phyloP scores from a whole-genome alignment of 202 grass and related monocot species.

The Schoenoplectus tabernaemontani region DNA sequence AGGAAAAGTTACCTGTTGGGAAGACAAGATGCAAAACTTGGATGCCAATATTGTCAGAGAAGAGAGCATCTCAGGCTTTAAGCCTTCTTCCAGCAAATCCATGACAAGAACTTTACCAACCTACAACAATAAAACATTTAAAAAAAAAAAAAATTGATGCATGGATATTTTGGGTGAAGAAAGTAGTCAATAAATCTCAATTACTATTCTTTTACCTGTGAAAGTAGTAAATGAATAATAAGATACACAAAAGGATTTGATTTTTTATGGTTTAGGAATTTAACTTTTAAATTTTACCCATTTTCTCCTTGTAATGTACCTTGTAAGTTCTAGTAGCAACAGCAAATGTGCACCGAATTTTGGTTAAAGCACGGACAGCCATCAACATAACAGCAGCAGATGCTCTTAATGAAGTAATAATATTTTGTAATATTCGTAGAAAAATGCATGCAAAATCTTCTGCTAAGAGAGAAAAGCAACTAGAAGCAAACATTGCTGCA shows the following conservation, averaged over 20 bases:
- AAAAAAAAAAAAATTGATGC: not conserved
- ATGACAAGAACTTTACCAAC: constrained; percentile 52
- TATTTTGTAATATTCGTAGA: constrained; percentile 41
- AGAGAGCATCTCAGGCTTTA: constrained; percentile 64
- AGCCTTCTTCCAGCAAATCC: constrained; percentile 39
- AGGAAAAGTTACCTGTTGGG: constrained; percentile 43
- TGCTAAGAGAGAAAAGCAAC: constrained; percentile 56
- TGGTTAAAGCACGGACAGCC: constrained; percentile 56
- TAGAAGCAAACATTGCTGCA: constrained; percentile 64
- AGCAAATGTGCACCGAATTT: constrained; percentile 54
- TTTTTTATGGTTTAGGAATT: not conserved
- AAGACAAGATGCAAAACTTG: constrained; percentile 47
- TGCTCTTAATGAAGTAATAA: constrained; percentile 32
- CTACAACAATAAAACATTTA: constrained; percentile 28
- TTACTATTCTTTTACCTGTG: not conserved
- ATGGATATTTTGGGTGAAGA: not conserved
- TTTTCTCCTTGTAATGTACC: constrained; percentile 30
- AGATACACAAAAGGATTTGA: not conserved
- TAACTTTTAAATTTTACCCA: not conserved
- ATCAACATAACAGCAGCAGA: constrained; percentile 37
- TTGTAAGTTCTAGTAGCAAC: constrained; percentile 59
- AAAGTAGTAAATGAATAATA: not conserved
- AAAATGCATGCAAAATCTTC: constrained; percentile 65
- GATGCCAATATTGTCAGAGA: constrained; percentile 61
- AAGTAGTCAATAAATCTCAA: not conserved